Evolutionary conservation across 177 flowering plant species (phyloP), one percentile per base, ranked within the genome.

Genomic region (Tripterygium wilfordii): DNA sequence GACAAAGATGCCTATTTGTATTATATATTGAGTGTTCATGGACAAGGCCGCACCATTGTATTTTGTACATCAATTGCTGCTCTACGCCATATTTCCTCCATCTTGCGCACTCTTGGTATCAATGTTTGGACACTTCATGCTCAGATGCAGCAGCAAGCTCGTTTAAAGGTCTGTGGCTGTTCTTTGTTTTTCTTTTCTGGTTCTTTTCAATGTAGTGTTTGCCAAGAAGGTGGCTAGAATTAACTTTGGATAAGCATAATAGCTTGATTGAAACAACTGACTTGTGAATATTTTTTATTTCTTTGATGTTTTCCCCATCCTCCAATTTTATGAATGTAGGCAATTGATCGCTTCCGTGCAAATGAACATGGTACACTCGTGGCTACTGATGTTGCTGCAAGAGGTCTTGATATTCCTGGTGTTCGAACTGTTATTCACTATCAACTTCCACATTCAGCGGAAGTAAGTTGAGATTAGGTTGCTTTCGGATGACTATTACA

Each of bases 391-490:
- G 82, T 87, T 67, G 97, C 96, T 28, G 99, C 99, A 32, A 75
- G 99, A 59, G 99, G 99, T 33, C 81, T 92, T 44, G 99, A 92
- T 65, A 80, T 92, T 58, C 85, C 82, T 46, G 91, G 88, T 64
- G 85, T 92, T 52, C 72, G 98, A 51, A 92, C 97, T 48, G 92
- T 92, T 62, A 66, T 92, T 61, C 99, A 92, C 68, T 92, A 84
- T 66, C 99, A 92, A 64, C 86, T 92, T 56, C 99, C 99, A 46
- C 96, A 80, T 75, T 76, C 97, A 36, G 97, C 97, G 27, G 99
- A 92, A 53, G 99, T 88, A 66, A 49, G 76, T 54, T 31, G 16
- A 36, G 8, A 9, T 14, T 42, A 21, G 18, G 9, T n/a, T 33
- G 4, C 37, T 16, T 56, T 48, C 29, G 17, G 2, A 36, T 22